A percentile compares a stretch with the other conserved stretches of the same genome.
Evolutionary conservation across 192 early-diverging fungal species (phyloP).

Genomic region (Thamnidium elegans): DNA sequence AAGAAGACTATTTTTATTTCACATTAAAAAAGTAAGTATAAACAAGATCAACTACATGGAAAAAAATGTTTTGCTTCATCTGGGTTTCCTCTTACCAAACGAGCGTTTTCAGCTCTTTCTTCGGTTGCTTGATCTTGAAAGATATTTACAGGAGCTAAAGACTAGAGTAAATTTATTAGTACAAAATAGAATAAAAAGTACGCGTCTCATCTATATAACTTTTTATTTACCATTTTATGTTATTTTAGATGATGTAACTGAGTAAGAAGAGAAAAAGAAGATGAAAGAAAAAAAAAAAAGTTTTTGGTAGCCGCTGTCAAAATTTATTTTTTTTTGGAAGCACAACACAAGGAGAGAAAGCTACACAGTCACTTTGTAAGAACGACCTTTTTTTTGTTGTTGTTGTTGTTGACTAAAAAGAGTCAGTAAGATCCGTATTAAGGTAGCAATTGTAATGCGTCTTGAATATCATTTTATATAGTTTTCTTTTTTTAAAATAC

Average conservation of each 20-base stretch:
- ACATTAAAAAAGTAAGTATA: constrained; percentile 4
- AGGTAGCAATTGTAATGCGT: too few relatives aligned
- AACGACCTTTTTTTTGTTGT: too few relatives aligned
- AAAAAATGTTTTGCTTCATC: neutral
- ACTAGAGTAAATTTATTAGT: constrained; percentile 29
- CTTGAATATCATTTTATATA: too few relatives aligned
- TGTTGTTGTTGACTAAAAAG: too few relatives aligned
- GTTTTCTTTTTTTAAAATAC: too few relatives aligned
- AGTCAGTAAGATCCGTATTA: too few relatives aligned
- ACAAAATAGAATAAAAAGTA: neutral
- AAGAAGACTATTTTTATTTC: constrained; percentile 79
- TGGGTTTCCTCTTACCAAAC: constrained; percentile 63
- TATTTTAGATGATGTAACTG: constrained; percentile 1
- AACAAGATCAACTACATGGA: neutral
- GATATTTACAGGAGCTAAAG: constrained; percentile 83
- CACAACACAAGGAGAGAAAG: too few relatives aligned
- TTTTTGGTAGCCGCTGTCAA: too few relatives aligned
- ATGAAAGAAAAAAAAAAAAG: neutral
- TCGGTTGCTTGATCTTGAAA: constrained; percentile 94
- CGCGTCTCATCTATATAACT: neutral
- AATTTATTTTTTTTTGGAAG: too few relatives aligned
- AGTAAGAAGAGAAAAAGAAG: neutral
- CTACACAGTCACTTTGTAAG: too few relatives aligned
- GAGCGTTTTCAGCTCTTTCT: constrained; percentile 97
- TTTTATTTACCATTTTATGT: neutral